Evolutionary conservation across 306 rosid genomes (phyloP).

Genomic region (Pyrus bretschneideri): DNA sequence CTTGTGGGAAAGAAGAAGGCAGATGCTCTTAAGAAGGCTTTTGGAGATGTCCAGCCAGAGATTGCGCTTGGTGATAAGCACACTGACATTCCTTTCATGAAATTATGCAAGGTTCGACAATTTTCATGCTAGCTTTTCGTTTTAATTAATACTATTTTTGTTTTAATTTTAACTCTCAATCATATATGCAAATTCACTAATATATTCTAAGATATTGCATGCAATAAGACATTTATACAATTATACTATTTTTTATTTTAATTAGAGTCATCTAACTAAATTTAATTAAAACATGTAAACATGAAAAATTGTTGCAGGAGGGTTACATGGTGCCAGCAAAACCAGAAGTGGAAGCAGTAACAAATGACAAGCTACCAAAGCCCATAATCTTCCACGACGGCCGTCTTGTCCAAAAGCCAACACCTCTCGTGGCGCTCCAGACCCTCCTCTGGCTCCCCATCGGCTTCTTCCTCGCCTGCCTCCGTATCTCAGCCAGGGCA

Average conservation of each 20-base stretch:
- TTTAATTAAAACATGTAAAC: background rate
- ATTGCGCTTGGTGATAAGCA: constrained; percentile 74
- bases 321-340: constrained; percentile 50
- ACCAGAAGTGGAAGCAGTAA: constrained; percentile 39
- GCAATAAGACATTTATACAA: background rate
- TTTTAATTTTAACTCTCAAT: too few species aligned
- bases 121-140: background rate
- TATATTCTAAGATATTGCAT: background rate
- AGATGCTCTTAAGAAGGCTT: constrained; percentile 38
- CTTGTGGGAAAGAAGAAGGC: constrained; percentile 66
- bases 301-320: constrained; percentile 36
- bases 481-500: constrained; percentile 59
- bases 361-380: constrained; percentile 55
- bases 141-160: too few species aligned
- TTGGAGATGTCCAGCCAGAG: constrained; percentile 44
- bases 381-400: constrained; percentile 88
- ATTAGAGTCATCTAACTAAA: background rate
- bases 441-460: constrained; percentile 67
- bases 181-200: background rate
- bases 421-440: constrained; percentile 51
- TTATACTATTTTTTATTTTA: background rate
- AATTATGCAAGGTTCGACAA: constrained; percentile 58
- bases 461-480: constrained; percentile 60
- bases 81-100: constrained; percentile 73
- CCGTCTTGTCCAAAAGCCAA: constrained; percentile 61